Conservation (phyloP, 192 early-diverging fungal genomes). For the Coemansia sp. region DNA sequence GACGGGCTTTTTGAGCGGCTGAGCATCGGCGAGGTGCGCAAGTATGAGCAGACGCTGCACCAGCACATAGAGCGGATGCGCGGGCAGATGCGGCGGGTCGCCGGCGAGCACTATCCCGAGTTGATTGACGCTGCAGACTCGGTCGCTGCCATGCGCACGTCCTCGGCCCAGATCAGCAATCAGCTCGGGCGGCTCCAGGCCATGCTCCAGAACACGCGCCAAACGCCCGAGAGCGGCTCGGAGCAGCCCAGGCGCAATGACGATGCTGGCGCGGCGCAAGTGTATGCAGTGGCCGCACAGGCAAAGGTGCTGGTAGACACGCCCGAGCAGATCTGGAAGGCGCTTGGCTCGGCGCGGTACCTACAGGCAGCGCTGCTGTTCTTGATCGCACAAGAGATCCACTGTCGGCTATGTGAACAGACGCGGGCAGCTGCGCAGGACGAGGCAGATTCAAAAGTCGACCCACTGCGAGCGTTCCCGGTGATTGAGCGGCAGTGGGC, state of each 20-base stretch:
- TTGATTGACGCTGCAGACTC: slow-evolving; percentile 41
- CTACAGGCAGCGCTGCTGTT: slow-evolving; percentile 39
- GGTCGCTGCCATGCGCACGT: slow-evolving; percentile 28
- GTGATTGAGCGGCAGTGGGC: slow-evolving; percentile 41
- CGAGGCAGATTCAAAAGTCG: too few species aligned
- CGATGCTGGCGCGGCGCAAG: slow-evolving; percentile 1
- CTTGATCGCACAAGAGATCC: slow-evolving; percentile 30
- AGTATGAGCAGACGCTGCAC: slow-evolving; percentile 24
- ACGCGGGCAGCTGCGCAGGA: neutral
- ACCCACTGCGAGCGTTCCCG: slow-evolving; percentile 35
- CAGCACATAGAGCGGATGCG: slow-evolving; percentile 16
- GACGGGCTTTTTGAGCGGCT: slow-evolving; percentile 19
- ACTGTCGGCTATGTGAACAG: slow-evolving; percentile 12
- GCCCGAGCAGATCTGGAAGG: slow-evolving; percentile 40
- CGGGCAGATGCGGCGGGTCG: slow-evolving; percentile 25
- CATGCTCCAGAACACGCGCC: slow-evolving; percentile 2
- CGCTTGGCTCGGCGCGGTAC: slow-evolving; percentile 19
- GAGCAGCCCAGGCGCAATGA: neutral
- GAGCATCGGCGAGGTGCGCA: slow-evolving; percentile 34
- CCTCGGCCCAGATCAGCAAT: slow-evolving; percentile 11
- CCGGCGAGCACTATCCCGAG: slow-evolving; percentile 32
- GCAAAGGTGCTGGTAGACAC: slow-evolving; percentile 43
- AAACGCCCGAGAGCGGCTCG: neutral
- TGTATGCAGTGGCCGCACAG: slow-evolving; percentile 39
- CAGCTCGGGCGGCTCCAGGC: slow-evolving; percentile 7